These are phyloP conservation scores for Fraxinus floribunda DNA, from an alignment of 305 asterid genomes.

Conservation along the genomic window DNA sequence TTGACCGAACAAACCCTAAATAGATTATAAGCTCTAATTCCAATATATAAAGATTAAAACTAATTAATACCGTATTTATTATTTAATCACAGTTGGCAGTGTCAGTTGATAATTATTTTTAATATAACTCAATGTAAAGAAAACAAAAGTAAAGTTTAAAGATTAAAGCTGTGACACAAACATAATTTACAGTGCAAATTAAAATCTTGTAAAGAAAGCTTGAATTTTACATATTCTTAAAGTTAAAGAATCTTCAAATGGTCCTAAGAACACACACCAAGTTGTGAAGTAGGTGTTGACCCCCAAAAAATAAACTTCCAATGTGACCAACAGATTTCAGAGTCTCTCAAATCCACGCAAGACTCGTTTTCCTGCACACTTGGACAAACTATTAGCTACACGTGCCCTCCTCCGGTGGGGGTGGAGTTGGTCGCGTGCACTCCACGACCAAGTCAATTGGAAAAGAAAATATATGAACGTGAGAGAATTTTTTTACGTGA, in stretches of 20 bases:
- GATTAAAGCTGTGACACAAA: conserved; percentile 18
- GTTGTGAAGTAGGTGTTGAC: neutral
- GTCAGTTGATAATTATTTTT: conserved; percentile 49
- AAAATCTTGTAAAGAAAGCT: neutral
- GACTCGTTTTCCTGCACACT: too few relatives aligned
- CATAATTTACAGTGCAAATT: neutral
- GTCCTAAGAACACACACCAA: neutral
- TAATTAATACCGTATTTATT: conserved; percentile 25
- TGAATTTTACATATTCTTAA: neutral
- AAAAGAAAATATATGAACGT: too few relatives aligned
- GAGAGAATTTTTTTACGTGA: too few relatives aligned
- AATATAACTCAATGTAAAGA: conserved; percentile 21
- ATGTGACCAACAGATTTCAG: too few relatives aligned
- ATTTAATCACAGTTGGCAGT: conserved; percentile 50
- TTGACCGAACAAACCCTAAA: conserved; percentile 51
- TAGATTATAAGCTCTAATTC: conserved; percentile 40
- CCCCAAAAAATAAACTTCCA: too few relatives aligned
- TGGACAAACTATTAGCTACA: too few relatives aligned
- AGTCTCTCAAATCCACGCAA: too few relatives aligned
- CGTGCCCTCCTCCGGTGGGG: too few relatives aligned
- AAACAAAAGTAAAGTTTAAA: conserved; percentile 39
- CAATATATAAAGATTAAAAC: conserved; percentile 46
- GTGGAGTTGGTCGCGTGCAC: too few relatives aligned
- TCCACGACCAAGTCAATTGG: too few relatives aligned
- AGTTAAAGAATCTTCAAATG: neutral